These are phyloP conservation scores for Atkinsonella texensis DNA, from an alignment of 2,329 filamentous ascomycete species.

Conservation along the genomic window DNA sequence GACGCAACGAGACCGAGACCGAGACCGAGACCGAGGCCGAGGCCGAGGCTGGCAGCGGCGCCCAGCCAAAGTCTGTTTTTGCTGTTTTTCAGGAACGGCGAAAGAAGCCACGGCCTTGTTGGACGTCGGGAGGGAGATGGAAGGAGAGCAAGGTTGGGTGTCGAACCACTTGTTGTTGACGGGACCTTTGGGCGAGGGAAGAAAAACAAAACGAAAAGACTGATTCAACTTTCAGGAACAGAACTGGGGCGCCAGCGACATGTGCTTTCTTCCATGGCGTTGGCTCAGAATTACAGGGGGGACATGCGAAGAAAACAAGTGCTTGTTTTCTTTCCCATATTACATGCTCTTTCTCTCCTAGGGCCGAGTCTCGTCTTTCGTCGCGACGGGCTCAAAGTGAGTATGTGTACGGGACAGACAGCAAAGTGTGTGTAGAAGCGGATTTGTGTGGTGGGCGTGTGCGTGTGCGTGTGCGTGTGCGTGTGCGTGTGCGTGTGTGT, in stretches of 20 bases:
- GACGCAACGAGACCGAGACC: not conserved
- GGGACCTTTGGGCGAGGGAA: not conserved
- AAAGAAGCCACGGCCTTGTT: not conserved
- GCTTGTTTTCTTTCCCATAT: conserved; percentile 5
- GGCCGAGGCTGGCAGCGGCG: not conserved
- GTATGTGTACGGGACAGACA: not conserved
- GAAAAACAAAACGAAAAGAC: not conserved
- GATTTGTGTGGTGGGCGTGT: not conserved
- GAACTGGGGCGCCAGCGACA: conserved; percentile 1
- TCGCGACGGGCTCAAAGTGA: conserved; percentile 1
- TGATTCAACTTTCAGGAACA: conserved; percentile 3
- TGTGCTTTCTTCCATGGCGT: conserved; percentile 6
- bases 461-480: too few species aligned
- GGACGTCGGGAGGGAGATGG: not conserved
- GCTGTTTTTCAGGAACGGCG: not conserved
- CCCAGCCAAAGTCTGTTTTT: not conserved
- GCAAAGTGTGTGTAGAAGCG: not conserved
- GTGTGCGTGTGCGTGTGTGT: too few species aligned
- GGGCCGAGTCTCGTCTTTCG: conserved; percentile 2
- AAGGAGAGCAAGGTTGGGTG: not conserved
- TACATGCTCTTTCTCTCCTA: conserved; percentile 5
- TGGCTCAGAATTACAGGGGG: conserved; percentile 5
- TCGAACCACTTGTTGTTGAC: not conserved
- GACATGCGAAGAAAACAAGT: conserved; percentile 1
- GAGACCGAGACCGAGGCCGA: too few species aligned